Conservation (phyloP, 2,329 filamentous ascomycete species). For the Periconia sp. region DNA sequence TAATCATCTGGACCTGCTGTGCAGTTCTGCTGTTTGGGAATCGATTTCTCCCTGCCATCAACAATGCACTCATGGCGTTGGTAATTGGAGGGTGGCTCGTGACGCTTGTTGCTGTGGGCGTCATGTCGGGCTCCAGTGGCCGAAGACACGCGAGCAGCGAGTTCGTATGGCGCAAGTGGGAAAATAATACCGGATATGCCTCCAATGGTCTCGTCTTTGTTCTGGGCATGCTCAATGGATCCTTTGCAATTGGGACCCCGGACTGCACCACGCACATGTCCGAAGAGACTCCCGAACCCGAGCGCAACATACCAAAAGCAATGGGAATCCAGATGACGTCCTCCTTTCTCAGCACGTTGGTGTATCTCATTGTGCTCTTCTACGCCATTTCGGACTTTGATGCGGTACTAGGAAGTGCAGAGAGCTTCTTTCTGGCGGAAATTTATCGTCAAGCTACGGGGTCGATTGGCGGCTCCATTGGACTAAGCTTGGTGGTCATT, state of each 20-base stretch:
- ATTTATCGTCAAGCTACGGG: too few species aligned
- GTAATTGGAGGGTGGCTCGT: slow-evolving; percentile 59
- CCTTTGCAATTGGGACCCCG: slow-evolving; percentile 67
- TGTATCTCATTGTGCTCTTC: too few species aligned
- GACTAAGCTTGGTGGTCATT: too few species aligned
- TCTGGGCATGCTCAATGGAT: slow-evolving; percentile 70
- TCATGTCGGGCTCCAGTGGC: slow-evolving; percentile 50
- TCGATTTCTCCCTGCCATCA: slow-evolving; percentile 55
- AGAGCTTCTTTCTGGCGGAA: too few species aligned
- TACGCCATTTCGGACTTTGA: too few species aligned
- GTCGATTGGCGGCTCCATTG: too few species aligned
- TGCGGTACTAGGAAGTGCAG: too few species aligned
- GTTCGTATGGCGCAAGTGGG: slow-evolving; percentile 50
- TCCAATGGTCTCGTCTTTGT: slow-evolving; percentile 66
- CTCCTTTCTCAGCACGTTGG: too few species aligned
- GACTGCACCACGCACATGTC: slow-evolving; percentile 63
- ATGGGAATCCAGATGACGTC: too few species aligned
- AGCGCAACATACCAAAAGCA: too few species aligned
- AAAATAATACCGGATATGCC: slow-evolving; percentile 49
- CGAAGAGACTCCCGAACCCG: slow-evolving; percentile 52
- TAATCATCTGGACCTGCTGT: slow-evolving; percentile 51
- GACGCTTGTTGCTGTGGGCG: slow-evolving; percentile 58
- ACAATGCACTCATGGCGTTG: slow-evolving; percentile 58
- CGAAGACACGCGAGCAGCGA: slow-evolving; percentile 33
- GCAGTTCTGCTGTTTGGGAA: slow-evolving; percentile 55